Evolutionary conservation across 1,284 basidiomycete genomes (phyloP), one percentile per base, ranked within the genome.

Genomic region (Ustilago cynodontis): DNA sequence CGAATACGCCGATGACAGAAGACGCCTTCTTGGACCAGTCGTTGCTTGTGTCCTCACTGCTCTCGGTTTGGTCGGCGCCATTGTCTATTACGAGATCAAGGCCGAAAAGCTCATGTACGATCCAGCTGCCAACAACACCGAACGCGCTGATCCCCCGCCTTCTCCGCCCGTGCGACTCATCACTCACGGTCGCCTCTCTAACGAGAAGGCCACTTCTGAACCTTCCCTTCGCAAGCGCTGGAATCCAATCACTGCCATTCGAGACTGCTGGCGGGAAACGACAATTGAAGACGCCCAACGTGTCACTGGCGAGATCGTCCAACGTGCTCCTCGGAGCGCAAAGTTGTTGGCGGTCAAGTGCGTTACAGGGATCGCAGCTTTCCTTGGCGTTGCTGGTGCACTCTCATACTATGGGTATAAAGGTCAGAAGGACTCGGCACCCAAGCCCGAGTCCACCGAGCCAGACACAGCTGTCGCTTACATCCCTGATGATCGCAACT

Each of bases 161-260:
- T 22, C 28, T 1, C 31, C 53, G 4, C 16, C 51, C 3, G n/a
- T 14, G n/a, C 51, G 18, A 11, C 31, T 18, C 22, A 14, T 41
- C 22, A 55, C 13, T 13, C 18, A n/a, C 22, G 11, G 10, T 1
- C 14, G 14, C 20, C 35, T 10, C 14, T 24, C 8, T 9, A 22
- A 58, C 8, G 39, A 49, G 8, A 3, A 3, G 13, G 9, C 35
- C 14, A 13, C 18, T 7, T 43, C 20, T n/a, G n/a, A 8, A 43
- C 7, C 7, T 0, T 22, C 20, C 41, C 43, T 68, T 5, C 24
- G 31, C n/a, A 68, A 63, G 59, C 59, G 66, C 10, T 49, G 49
- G 33, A 24, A 43, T 9, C 60, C 66, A 0, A 26, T 62, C 43
- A 2, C 10, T 14, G 51, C 20, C 2, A 43, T 56, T 11, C 28